Evolutionary conservation across 768 basidiomycete genomes (phyloP).

Genomic region (Trametes maxima): DNA sequence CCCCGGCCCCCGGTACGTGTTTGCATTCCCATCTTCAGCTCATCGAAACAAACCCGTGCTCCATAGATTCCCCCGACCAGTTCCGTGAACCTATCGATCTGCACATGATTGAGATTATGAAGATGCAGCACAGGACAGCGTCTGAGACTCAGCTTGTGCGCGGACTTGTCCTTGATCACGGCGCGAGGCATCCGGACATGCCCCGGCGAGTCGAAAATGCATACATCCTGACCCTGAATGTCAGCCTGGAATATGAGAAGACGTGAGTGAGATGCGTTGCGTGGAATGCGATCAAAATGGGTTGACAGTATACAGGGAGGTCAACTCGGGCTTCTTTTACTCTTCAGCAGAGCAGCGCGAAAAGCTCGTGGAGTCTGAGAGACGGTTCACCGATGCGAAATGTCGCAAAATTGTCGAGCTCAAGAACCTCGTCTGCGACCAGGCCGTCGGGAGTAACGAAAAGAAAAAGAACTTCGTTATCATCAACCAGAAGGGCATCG

Average conservation of each 20-base stretch:
- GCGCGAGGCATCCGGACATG: slow-evolving; percentile 98
- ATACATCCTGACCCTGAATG: slow-evolving; percentile 92
- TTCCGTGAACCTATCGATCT: slow-evolving; percentile 92
- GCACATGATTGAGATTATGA: slow-evolving; percentile 99
- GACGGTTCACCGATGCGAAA: slow-evolving; percentile 91
- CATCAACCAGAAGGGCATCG: slow-evolving; percentile 99
- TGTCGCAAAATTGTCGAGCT: slow-evolving; percentile 95
- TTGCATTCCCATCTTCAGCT: slow-evolving; percentile 20
- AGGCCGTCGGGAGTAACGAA: slow-evolving; percentile 79
- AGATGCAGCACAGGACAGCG: slow-evolving; percentile 99
- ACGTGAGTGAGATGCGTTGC: slow-evolving; percentile 65
- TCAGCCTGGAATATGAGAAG: slow-evolving; percentile 98
- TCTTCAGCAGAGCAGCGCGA: slow-evolving; percentile 97
- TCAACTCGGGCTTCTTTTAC: slow-evolving; percentile 99
- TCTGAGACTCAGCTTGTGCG: slow-evolving; percentile 96
- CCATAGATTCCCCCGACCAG: slow-evolving; percentile 60
- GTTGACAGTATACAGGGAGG: slow-evolving; percentile 65
- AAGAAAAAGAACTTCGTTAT: slow-evolving; percentile 88
- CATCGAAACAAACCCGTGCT: slow-evolving; percentile 27
- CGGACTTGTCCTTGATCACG: slow-evolving; percentile 96
- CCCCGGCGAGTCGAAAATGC: slow-evolving; percentile 98
- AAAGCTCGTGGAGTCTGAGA: slow-evolving; percentile 97
- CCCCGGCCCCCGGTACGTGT: slow-evolving; percentile 56
- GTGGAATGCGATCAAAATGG: slow-evolving; percentile 9
- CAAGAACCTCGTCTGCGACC: slow-evolving; percentile 95